Base-by-base conservation (phyloP, 352 stramenopile species). In the Globisporangium abappressorium region DNA sequence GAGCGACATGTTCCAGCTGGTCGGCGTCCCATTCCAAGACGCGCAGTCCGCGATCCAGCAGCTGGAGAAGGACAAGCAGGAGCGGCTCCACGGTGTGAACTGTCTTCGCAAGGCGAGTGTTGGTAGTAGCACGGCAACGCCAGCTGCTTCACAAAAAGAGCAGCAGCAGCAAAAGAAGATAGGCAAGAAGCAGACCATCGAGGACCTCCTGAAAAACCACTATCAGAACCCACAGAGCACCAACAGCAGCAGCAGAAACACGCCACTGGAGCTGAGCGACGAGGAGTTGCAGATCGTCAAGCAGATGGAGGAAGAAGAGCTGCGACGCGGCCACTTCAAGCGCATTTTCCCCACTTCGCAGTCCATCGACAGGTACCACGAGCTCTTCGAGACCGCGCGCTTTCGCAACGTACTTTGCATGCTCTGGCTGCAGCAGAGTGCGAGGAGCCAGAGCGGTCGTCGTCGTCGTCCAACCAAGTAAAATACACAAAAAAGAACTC, bases 1-100 rank as follows among this genome's bases (percentile, higher is more conserved):
- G n/a, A 87, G 88, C 57, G 90, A 97, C 61, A 77, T 92, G 15
- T 93, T 96, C 64, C 91, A 97, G 57, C 67, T 95, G 4, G 74
- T 94, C 3, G 83, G 81, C 11, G 74, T 91, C 6, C 80, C 80
- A 0, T 90, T 89, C 57, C 67, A 80, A 15, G 77, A 87, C n/a
- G 61, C 76, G 26, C 64, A 68, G 30, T 67, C 36, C 3, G 79
- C 68, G 18, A 65, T 64, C 2, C 77, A 83, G 24, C 71, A 82
- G 53, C 56, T 78, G 0, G 79, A 88, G 22, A 71, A 70, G n/a
- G 64, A 75, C 46, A 89, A 87, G 51, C 74, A 78, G 66, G 77
- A 82, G 5, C 79, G 83, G 3, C 69, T 89, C 2, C 68, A 86
- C 5, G 80, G 77, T 0, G 74, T 89, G 46, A 70, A 61, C 3